A percentile compares a stretch with the other conserved stretches of the same genome.
Evolutionary conservation across 2,329 filamentous ascomycete species (phyloP).

Genomic region (Pyrenophora graminea): DNA sequence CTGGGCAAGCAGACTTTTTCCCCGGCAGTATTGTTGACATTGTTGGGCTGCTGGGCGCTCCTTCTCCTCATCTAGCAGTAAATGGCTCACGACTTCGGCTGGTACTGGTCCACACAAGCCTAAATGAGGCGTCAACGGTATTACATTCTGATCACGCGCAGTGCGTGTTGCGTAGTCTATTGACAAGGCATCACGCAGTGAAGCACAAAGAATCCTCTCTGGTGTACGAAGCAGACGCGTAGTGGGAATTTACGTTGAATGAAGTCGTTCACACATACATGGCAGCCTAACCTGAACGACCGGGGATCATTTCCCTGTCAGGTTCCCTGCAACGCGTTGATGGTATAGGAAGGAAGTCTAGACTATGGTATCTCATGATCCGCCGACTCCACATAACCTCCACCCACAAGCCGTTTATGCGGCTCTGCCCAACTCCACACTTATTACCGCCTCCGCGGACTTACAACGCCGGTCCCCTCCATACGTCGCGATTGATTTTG

Average conservation of each 20-base stretch:
- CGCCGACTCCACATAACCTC: conserved; percentile 26
- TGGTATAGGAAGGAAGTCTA: conserved; percentile 7
- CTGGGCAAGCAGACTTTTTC: conserved; percentile 18
- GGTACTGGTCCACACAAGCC: background rate
- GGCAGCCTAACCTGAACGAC: conserved; percentile 9
- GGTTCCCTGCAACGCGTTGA: conserved; percentile 7
- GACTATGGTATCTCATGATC: conserved; percentile 21
- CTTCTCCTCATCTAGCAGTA: background rate
- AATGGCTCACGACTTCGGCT: background rate
- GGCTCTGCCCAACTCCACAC: conserved; percentile 21
- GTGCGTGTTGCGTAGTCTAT: no score
- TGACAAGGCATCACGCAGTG: no score
- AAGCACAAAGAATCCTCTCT: no score
- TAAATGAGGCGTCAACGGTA: background rate
- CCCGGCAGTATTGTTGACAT: background rate
- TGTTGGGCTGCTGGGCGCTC: conserved; percentile 8
- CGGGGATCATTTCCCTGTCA: background rate
- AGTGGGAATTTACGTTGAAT: background rate
- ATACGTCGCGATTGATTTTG: conserved; percentile 76
- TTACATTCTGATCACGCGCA: background rate
- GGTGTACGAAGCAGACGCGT: no score
- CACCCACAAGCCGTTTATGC: conserved; percentile 10
- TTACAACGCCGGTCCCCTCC: conserved; percentile 52
- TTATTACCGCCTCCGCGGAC: conserved; percentile 9
- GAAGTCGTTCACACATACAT: background rate